phyloP scores from a whole-genome alignment of 768 basidiomycete species.

The Heimioporus sp. region DNA sequence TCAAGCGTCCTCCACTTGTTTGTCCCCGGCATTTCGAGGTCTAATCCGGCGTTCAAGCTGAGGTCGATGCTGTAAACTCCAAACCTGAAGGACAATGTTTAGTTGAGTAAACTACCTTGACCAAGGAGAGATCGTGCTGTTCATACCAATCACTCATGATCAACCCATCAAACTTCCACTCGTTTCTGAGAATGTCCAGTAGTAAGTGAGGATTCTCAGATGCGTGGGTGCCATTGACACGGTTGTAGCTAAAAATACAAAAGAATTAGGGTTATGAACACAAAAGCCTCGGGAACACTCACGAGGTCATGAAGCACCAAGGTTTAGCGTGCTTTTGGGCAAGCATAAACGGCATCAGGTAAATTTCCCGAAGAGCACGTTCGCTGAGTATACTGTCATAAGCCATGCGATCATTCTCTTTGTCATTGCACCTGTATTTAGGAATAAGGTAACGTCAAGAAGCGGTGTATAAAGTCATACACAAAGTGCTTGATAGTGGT shows the following conservation, averaged over 20 bases:
- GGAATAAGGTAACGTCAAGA: neutral
- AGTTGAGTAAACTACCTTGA: neutral
- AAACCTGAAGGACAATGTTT: conserved; percentile 45
- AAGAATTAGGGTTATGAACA: neutral
- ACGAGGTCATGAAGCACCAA: conserved; percentile 64
- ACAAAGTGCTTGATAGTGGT: conserved; percentile 82
- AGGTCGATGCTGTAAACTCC: conserved; percentile 67
- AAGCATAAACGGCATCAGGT: conserved; percentile 63
- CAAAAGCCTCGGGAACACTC: conserved; percentile 25
- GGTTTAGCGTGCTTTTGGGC: conserved; percentile 49
- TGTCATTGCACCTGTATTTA: conserved; percentile 63
- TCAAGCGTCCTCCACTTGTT: conserved; percentile 78
- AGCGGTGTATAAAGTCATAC: conserved; percentile 33
- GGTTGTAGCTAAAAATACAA: conserved; percentile 52
- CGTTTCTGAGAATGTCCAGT: conserved; percentile 59
- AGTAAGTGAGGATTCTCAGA: conserved; percentile 64
- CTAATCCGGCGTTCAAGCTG: conserved; percentile 70
- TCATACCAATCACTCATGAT: conserved; percentile 82
- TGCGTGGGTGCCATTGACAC: conserved; percentile 72
- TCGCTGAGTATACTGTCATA: conserved; percentile 52
- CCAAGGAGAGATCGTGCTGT: neutral
- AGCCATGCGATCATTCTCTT: conserved; percentile 71
- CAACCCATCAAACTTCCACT: conserved; percentile 73
- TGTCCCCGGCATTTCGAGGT: conserved; percentile 77
- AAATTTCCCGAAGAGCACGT: conserved; percentile 56